These are phyloP conservation scores for Cinnamomum micranthum DNA, from an alignment of 164 flowering plant species.

Conservation along the genomic window DNA sequence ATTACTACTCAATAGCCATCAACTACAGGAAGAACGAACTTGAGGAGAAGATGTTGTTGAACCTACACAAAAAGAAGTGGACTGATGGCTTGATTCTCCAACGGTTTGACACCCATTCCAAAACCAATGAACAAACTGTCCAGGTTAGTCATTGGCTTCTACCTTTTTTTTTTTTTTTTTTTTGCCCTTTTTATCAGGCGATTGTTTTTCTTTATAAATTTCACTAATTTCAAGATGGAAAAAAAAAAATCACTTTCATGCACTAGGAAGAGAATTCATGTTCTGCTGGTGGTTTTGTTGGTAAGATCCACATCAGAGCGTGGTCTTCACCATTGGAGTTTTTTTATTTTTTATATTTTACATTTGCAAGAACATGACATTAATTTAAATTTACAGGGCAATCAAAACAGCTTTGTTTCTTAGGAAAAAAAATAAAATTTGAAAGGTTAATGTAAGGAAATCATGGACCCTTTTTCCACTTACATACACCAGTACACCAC, in stretches of 20 bases:
- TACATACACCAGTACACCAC: too few species aligned
- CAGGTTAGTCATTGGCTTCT: constrained; percentile 30
- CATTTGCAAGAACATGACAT: too few species aligned
- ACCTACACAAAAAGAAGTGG: constrained; percentile 98
- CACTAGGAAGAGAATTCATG: not conserved
- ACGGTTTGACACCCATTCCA: constrained; percentile 28
- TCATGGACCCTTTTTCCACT: too few species aligned
- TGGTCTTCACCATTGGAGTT: too few species aligned
- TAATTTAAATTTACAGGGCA: too few species aligned
- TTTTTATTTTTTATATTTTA: too few species aligned
- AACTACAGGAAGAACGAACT: constrained; percentile 96
- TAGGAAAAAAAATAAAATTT: too few species aligned
- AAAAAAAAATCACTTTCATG: not conserved
- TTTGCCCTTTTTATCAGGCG: not conserved
- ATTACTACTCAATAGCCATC: constrained; percentile 93
- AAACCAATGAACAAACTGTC: constrained; percentile 41
- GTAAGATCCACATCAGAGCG: not conserved
- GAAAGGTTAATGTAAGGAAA: too few species aligned
- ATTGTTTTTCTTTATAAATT: not conserved
- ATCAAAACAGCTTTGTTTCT: too few species aligned
- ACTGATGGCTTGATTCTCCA: constrained; percentile 66
- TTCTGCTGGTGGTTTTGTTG: not conserved
- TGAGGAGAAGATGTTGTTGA: constrained; percentile 43
- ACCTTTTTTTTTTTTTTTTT: not conserved
- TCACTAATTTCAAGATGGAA: not conserved